Evolutionary conservation across 225 moss, liverwort and hornwort species (phyloP), one percentile per base, ranked within the genome.

Genomic region (Climacium dendroides): DNA sequence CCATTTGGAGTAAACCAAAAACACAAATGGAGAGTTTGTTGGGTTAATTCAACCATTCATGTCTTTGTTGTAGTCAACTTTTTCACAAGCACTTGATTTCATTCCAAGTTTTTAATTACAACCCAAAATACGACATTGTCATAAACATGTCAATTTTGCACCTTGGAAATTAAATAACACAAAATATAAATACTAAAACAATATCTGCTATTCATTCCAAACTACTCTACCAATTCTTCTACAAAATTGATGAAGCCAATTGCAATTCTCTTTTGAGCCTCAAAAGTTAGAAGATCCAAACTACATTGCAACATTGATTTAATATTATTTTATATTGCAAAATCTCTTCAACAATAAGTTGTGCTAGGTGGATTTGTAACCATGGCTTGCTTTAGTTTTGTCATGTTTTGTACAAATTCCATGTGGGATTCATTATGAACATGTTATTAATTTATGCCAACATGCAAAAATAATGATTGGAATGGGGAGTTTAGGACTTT

Each of bases 1-100:
- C 0, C 0, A 29, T 26, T 28, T 5, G 4, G 3, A 26, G 0
- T 26, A 15, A 70, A 26, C 1, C 2, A 0, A 0, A 2, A 39
- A 23, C 1, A 41, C 45, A 45, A 16, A 18, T 45, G 45, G 29
- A 45, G 17, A 29, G 10, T 29, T 1, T 72, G 0, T 29, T 45
- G 45, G 10, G 1, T 0, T 72, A 10, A 3, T 29, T 72, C 17
- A 45, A 45, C 15, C 24, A 71, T 43, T 3, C 5, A 70, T 26
- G 9, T 43, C 28, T 71, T 2, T 43, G 0, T 16, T 0, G 0
- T 29, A 72, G 6, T 47, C 7, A 7, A 74, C 3, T 48, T 30
- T 45, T 48, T 32, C 2, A 74, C 34, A 50, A 34, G 20, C 1
- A 19, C 1, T 32, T 74, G 74, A 50, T 74, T 50, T 4, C 13